Evolutionary conservation across 2,329 filamentous ascomycete genomes (phyloP).

Genomic region (Aaosphaeria arxii): DNA sequence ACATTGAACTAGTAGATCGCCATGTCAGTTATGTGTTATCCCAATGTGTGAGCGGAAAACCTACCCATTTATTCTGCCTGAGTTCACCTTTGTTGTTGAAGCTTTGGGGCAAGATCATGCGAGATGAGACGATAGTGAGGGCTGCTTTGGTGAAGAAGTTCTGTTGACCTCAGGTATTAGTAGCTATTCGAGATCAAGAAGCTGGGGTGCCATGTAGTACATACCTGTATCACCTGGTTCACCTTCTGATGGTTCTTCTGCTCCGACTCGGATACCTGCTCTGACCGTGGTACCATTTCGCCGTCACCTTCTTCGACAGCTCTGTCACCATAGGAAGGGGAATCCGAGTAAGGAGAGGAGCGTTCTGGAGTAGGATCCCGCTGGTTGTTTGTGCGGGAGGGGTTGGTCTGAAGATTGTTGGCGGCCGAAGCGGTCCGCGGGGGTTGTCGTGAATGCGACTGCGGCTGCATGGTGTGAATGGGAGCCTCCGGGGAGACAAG

Average conservation of each 20-base stretch:
- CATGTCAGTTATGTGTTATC: conserved; percentile 10
- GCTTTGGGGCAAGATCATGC: conserved; percentile 64
- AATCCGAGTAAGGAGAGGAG: conserved; percentile 53
- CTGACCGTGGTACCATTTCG: conserved; percentile 37
- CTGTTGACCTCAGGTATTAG: conserved; percentile 45
- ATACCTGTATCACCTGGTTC: conserved; percentile 89
- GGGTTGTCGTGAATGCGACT: conserved; percentile 80
- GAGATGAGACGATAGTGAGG: conserved; percentile 76
- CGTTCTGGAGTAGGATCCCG: conserved; percentile 61
- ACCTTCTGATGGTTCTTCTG: conserved; percentile 57
- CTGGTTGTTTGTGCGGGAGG: conserved; percentile 67
- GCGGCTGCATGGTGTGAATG: conserved; percentile 75
- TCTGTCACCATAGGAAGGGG: conserved; percentile 48
- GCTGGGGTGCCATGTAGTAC: conserved; percentile 12
- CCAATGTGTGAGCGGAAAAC: conserved; percentile 27
- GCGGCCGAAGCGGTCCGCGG: conserved; percentile 72
- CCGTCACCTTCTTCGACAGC: conserved; percentile 51
- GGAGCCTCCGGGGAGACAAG: conserved; percentile 18
- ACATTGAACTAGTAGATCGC: conserved; percentile 73
- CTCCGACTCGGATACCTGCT: conserved; percentile 27
- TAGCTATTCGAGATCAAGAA: not conserved
- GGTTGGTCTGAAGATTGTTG: conserved; percentile 68
- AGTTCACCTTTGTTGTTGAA: conserved; percentile 58
- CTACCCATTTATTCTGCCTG: conserved; percentile 84
- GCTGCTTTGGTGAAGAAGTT: conserved; percentile 91